Percentiles rank a stretch among this genome's conserved stretches.
Conservation (phyloP, 257 asterid genomes). For the Forsythia suspensa region DNA sequence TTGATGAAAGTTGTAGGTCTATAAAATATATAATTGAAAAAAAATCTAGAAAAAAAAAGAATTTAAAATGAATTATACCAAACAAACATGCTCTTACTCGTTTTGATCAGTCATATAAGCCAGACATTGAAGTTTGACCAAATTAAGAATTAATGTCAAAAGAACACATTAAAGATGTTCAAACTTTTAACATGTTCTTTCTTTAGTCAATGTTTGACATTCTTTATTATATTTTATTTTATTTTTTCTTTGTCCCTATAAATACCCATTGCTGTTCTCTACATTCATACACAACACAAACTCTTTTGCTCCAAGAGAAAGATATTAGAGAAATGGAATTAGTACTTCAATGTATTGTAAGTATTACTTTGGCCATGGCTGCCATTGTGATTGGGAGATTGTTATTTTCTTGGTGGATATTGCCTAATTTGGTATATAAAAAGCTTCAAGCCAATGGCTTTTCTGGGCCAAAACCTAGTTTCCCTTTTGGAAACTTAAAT, state of each 20-base stretch:
- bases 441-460: conserved; percentile 75
- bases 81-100: not conserved
- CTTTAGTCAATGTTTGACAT: not conserved
- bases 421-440: conserved; percentile 43
- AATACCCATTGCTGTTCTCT: not conserved
- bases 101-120: not conserved
- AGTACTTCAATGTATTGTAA: conserved; percentile 17
- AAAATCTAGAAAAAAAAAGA: too few relatives aligned
- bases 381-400: conserved; percentile 31
- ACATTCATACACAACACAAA: not conserved
- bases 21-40: too few relatives aligned
- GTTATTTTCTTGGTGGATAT: conserved; percentile 52
- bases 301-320: not conserved
- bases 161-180: not conserved
- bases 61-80: too few relatives aligned
- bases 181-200: not conserved
- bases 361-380: conserved; percentile 20
- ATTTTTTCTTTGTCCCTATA: not conserved
- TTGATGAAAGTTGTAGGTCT: too few relatives aligned
- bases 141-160: not conserved
- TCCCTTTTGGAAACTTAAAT: conserved; percentile 74
- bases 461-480: conserved; percentile 72
- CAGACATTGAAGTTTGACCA: not conserved
- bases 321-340: conserved; percentile 17
- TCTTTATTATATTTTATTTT: not conserved